Evolutionary conservation across 345 rosid genomes (phyloP).

Genomic region (Syzygium aqueum): DNA sequence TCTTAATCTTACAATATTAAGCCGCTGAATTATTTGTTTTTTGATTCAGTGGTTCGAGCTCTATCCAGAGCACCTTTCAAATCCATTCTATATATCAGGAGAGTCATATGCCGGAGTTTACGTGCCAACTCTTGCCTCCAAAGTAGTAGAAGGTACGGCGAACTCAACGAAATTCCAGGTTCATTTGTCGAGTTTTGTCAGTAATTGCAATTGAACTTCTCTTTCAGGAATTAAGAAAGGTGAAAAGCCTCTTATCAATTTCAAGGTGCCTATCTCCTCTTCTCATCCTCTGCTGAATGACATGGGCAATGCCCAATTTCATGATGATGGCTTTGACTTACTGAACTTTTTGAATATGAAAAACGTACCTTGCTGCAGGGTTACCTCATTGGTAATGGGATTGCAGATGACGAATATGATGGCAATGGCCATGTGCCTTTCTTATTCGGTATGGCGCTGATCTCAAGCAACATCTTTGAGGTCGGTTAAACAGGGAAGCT

Average conservation of each 20-base stretch:
- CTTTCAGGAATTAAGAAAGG: slow-evolving; percentile 23
- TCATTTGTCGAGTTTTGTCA: not conserved
- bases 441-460: slow-evolving; percentile 32
- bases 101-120: slow-evolving; percentile 43
- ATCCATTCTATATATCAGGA: slow-evolving; percentile 37
- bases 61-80: slow-evolving; percentile 25
- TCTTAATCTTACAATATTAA: not conserved
- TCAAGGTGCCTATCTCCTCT: slow-evolving; percentile 19
- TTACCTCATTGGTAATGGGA: slow-evolving; percentile 37
- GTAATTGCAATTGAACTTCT: not conserved
- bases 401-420: slow-evolving; percentile 6
- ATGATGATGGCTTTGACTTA: not conserved
- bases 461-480: slow-evolving; percentile 20
- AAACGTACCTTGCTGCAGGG: slow-evolving; percentile 16
- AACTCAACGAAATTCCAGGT: not conserved
- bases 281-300: not conserved
- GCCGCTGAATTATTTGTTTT: not conserved
- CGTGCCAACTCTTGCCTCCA: slow-evolving; percentile 27
- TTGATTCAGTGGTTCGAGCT: slow-evolving; percentile 29
- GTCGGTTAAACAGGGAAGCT: not conserved
- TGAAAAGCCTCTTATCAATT: slow-evolving; percentile 19
- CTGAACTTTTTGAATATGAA: not conserved
- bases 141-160: slow-evolving; percentile 18
- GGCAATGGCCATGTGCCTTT: slow-evolving; percentile 22
- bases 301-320: not conserved